Evolutionary conservation across 352 stramenopile species (phyloP), one percentile per base, ranked within the genome.

Genomic region (Globisporangium irregulare): DNA sequence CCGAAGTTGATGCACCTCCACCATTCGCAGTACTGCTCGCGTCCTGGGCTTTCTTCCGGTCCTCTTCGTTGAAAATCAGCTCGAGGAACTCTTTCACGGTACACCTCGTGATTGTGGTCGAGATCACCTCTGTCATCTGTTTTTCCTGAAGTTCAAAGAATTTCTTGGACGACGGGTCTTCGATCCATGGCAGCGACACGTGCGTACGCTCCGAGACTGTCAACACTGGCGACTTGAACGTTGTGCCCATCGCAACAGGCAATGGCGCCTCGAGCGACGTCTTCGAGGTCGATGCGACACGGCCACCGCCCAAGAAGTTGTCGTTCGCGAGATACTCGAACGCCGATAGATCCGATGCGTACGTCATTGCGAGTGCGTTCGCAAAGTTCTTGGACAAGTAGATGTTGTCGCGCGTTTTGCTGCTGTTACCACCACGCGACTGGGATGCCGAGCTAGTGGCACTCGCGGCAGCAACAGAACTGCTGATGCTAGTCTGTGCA

Each of bases 311-410:
- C 20, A 34, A 0, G 29, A 43, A 25, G 25, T 34, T 32, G 59
- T 62, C 54, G 36, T 54, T 66, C 25, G 63, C n/a, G 22, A 72
- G 32, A 27, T 66, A 67, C 54, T 75, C 69, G 64, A 94, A 83
- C 2, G 84, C 73, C 34, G 78, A 78, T 29, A 92, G 69, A 27
- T 92, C 79, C 10, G 86, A 86, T n/a, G 84, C 78, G 67, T 94
- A 94, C 10, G 84, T 69, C 0, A 94, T 59, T 10, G 78, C 73
- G 15, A 94, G 71, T 5, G 86, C 84, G 63, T 89, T 77, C 6
- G 80, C 69, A 67, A 92, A 93, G 53, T 90, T 78, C 64, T 91
- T 94, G 53, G 84, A 87, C 54, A 94, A 67, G 41, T 86, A 89
- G 22, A 87, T 67, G 5, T 80, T 74, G 55, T 70, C 72, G 41